A percentile compares a stretch with the other conserved stretches of the same genome.
phyloP scores from a whole-genome alignment of 176 grass and related monocot species.

The Oryza nivara region DNA sequence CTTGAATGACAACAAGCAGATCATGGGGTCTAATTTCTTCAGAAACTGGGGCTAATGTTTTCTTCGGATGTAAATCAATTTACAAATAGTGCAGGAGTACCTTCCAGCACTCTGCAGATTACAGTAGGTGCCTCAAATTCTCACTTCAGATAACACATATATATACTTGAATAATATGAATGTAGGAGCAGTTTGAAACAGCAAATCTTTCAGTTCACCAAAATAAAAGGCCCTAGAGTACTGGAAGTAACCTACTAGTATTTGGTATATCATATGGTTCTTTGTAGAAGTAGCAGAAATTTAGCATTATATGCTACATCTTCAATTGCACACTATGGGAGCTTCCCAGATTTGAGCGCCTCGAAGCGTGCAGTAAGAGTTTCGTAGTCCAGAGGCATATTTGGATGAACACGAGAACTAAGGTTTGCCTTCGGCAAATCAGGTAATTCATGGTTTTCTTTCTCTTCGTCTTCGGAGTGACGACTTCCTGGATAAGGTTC shows the following conservation, averaged over 20 bases:
- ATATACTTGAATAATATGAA: constrained; percentile 17
- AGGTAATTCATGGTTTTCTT: constrained; percentile 25
- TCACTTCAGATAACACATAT: constrained; percentile 6
- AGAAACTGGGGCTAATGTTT: background rate
- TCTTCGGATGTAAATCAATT: background rate
- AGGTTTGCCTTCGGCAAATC: constrained; percentile 50
- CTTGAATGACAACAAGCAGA: background rate
- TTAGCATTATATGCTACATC: background rate
- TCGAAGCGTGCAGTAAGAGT: constrained; percentile 85
- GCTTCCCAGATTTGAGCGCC: constrained; percentile 62
- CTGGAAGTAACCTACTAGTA: constrained; percentile 1
- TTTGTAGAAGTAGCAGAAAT: constrained; percentile 19
- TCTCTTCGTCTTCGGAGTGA: constrained; percentile 34
- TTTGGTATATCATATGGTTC: constrained; percentile 1
- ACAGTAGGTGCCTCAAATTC: background rate
- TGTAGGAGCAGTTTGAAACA: background rate
- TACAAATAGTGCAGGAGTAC: background rate
- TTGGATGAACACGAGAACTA: constrained; percentile 71
- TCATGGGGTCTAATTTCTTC: background rate
- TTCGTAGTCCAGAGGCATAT: constrained; percentile 90
- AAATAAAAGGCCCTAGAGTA: constrained; percentile 26
- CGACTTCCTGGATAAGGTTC: constrained; percentile 34
- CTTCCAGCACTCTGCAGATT: background rate
- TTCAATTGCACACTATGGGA: constrained; percentile 34
- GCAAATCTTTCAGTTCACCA: constrained; percentile 9